Conservation (phyloP, 169 alveolate genomes). For the Plasmodium coatneyi region DNA sequence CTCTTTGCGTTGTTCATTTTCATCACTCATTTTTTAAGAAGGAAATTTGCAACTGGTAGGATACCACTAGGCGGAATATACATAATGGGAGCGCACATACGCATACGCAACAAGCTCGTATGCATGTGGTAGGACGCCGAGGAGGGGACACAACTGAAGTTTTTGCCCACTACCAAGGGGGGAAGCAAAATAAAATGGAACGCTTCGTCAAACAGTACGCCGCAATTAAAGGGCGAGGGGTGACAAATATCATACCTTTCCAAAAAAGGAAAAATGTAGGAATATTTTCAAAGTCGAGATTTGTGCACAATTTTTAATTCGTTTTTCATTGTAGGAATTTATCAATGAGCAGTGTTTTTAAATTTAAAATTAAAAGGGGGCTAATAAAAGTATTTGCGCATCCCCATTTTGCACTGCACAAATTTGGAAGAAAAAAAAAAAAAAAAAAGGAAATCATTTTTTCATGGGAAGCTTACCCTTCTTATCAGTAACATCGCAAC, state of each 20-base stretch:
- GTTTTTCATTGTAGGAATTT: background rate
- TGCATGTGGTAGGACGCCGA: background rate
- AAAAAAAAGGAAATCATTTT: background rate
- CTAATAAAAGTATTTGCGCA: background rate
- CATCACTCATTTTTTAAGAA: conserved; percentile 46
- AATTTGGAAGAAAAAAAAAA: background rate
- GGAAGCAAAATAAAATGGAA: background rate
- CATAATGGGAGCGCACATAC: background rate
- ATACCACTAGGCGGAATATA: background rate
- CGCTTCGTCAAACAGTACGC: background rate
- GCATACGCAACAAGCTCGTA: background rate
- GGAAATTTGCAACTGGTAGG: background rate
- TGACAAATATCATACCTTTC: background rate
- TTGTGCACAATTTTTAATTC: background rate
- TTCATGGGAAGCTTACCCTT: background rate
- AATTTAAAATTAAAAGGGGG: background rate
- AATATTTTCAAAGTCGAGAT: background rate
- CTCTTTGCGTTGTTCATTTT: conserved; percentile 25
- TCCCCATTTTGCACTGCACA: background rate
- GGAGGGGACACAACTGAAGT: background rate
- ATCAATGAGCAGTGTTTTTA: background rate
- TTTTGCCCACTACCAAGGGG: background rate
- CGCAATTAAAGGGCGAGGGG: background rate
- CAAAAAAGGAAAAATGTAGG: background rate
- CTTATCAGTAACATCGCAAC: background rate